These are phyloP conservation scores for Diutina catenulata DNA, from an alignment of 1,139 yeast species.

Conservation along the genomic window DNA sequence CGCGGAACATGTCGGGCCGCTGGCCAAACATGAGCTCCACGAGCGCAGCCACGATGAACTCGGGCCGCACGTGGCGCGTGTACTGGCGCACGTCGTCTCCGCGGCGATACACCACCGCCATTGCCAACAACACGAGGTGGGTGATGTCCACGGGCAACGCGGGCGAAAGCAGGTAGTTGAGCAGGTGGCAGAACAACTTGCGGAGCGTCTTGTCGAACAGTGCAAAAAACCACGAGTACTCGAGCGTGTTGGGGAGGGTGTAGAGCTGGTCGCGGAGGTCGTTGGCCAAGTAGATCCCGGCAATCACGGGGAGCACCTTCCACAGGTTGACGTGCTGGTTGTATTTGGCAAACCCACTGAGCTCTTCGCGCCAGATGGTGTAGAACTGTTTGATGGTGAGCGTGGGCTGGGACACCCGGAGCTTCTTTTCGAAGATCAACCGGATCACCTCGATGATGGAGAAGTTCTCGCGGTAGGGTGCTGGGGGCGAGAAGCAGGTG, in stretches of 20 bases:
- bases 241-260: constrained; percentile 15
- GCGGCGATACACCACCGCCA: constrained; percentile 19
- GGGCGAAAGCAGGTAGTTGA: constrained; percentile 16
- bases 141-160: constrained; percentile 15
- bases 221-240: constrained; percentile 22
- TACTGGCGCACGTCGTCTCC: constrained; percentile 15
- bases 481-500: constrained; percentile 27
- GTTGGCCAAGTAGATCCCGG: constrained; percentile 40
- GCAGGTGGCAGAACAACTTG: constrained; percentile 15
- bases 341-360: constrained; percentile 20
- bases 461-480: constrained; percentile 21
- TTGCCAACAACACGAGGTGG: constrained; percentile 22
- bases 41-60: constrained; percentile 15
- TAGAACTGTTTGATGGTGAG: constrained; percentile 42
- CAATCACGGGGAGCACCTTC: constrained; percentile 45
- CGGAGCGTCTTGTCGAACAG: constrained; percentile 20
- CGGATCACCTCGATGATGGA: constrained; percentile 38
- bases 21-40: constrained; percentile 15
- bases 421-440: constrained; percentile 38
- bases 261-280: constrained; percentile 25
- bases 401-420: constrained; percentile 50
- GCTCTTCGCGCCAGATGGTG: constrained; percentile 26
- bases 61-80: constrained; percentile 12
- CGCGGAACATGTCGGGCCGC: constrained; percentile 2
- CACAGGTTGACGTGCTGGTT: constrained; percentile 29